These are phyloP conservation scores for Knoxia roxburghii DNA, from an alignment of 257 asterid species.

Conservation along the genomic window DNA sequence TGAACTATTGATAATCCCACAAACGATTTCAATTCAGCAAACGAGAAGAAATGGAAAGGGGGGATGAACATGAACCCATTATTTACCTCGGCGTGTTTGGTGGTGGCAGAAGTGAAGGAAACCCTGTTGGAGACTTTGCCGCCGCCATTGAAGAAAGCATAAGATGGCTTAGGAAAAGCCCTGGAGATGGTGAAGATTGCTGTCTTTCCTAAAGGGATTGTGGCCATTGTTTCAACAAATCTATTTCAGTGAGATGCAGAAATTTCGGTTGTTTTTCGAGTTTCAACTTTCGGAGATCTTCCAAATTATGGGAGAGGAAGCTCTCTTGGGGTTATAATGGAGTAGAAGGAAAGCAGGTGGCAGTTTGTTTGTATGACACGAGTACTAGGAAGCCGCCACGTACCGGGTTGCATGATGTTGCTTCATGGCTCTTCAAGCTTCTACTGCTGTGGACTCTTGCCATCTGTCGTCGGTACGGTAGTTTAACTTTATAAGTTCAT, in stretches of 20 bases:
- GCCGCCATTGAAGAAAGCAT: slow-evolving; percentile 30
- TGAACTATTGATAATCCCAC: too few species aligned
- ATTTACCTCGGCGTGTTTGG: slow-evolving; percentile 48
- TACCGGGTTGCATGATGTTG: not conserved
- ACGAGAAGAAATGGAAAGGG: too few species aligned
- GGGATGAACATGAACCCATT: too few species aligned
- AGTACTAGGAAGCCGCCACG: not conserved
- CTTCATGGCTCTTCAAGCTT: too few species aligned
- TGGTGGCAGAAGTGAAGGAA: slow-evolving; percentile 56
- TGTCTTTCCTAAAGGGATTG: slow-evolving; percentile 34
- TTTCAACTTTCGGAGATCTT: not conserved
- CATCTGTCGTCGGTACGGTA: too few species aligned
- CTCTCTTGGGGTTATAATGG: slow-evolving; percentile 5
- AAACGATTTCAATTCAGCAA: too few species aligned
- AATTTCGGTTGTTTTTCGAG: not conserved
- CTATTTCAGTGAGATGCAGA: not conserved
- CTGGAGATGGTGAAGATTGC: slow-evolving; percentile 35
- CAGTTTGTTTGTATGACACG: not conserved
- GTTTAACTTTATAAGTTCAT: too few species aligned
- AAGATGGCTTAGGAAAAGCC: slow-evolving; percentile 31
- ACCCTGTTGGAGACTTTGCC: slow-evolving; percentile 46
- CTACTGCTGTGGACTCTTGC: too few species aligned
- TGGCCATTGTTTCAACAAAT: slow-evolving; percentile 37
- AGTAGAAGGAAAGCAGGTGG: slow-evolving; percentile 1
- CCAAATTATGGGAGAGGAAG: too few species aligned